A percentile compares a stretch with the other conserved stretches of the same genome.
phyloP scores from a whole-genome alignment of 352 stramenopile species.

The Pythium aphanidermatum region DNA sequence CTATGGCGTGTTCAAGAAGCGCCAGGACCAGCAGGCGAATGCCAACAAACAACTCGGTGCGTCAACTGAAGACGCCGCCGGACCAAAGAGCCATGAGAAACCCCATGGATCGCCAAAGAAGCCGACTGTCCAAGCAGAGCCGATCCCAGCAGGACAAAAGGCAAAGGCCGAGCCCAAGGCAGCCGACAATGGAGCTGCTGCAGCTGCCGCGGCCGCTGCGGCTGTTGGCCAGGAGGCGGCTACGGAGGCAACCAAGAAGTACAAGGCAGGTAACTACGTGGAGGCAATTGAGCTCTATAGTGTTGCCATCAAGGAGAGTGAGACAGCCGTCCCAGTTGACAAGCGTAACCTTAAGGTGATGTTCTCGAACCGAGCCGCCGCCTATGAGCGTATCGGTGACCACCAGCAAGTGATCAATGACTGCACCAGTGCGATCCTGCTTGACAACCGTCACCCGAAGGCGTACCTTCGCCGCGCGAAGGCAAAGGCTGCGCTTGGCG shows the following conservation, averaged over 20 bases:
- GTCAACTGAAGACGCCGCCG: slow-evolving; percentile 8
- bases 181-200: background rate
- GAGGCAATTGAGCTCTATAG: slow-evolving; percentile 70
- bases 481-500: slow-evolving; percentile 37
- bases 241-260: slow-evolving; percentile 67
- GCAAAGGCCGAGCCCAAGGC: slow-evolving; percentile 4
- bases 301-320: slow-evolving; percentile 51
- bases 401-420: slow-evolving; percentile 54
- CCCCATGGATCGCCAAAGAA: slow-evolving; percentile 24
- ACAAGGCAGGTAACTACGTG: slow-evolving; percentile 65
- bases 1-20: slow-evolving; percentile 42
- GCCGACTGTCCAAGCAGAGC: slow-evolving; percentile 18
- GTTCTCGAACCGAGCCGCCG: slow-evolving; percentile 76
- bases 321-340: slow-evolving; percentile 49
- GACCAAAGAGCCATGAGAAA: slow-evolving; percentile 16
- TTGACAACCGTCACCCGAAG: slow-evolving; percentile 75
- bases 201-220: slow-evolving; percentile 5
- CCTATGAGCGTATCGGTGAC: slow-evolving; percentile 66
- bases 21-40: slow-evolving; percentile 19
- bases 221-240: slow-evolving; percentile 60
- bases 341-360: slow-evolving; percentile 80
- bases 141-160: slow-evolving; percentile 22
- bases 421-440: slow-evolving; percentile 43
- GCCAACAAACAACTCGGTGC: slow-evolving; percentile 12
- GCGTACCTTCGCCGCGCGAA: slow-evolving; percentile 74